Evolutionary conservation across 2,329 filamentous ascomycete species (phyloP), one percentile per base, ranked within the genome.

Genomic region (Tolypocladium album): DNA sequence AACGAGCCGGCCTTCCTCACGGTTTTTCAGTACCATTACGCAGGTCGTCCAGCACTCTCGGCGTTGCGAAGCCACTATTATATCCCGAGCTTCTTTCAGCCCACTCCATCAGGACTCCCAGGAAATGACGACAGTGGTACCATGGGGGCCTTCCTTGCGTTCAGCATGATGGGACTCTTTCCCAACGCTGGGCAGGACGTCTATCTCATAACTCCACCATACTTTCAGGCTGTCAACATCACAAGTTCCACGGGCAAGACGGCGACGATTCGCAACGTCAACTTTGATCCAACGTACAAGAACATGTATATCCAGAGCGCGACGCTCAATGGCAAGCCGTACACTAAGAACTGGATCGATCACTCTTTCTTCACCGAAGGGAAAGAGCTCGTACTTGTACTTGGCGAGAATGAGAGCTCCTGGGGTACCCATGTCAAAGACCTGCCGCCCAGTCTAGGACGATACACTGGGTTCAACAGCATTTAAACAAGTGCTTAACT

Each of bases 91-190:
- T 82, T 79, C 65, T 90, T 89, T 74, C 79, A 82, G 64, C 78
- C 82, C 0, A 82, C 80, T 0, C 72, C 82, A 0, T 74, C 72
- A 1, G 87, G 87, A 0, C 80, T 90, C 9, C 86, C 87, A 0
- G 88, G 87, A 0, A 90, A 89, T 67, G 87, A 89, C 61, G 87
- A 90, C 68, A 81, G 79, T 55, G 87, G 87, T 4, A 85, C 87
- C 0, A 89, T 89, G 86, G 87, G 86, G 22, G 81, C 81, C 0
- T 89, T 88, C 61, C 75, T 84, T 0, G 83, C 83, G 0, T 80
- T 89, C 1, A 76, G 79, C 31, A 89, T 89, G 86, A 82, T 89
- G 75, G 87, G 87, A 0, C 72, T 89, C 8, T 90, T 86, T 70
- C 87, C 87, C 0, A 84, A 88, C 50, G 79, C 85, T 0, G 87